phyloP scores from a whole-genome alignment of 2,329 filamentous ascomycete genomes.

The Penicillium sp. region DNA sequence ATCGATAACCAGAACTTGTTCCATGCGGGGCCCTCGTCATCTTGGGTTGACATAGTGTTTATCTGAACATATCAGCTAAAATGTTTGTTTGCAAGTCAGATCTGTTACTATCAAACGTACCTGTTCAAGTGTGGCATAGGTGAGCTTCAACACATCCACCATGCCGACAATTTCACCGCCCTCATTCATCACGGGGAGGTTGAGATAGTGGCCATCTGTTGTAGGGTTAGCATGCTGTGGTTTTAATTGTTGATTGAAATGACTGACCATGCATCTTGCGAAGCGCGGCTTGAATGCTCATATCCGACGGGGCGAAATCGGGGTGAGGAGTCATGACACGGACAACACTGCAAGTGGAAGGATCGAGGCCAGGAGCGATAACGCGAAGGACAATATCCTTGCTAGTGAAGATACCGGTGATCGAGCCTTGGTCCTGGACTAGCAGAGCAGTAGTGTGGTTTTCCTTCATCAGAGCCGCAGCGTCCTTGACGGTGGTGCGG shows the following conservation, averaged over 20 bases:
- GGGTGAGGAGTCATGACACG: constrained; percentile 99
- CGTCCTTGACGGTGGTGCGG: constrained; percentile 92
- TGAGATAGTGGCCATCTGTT: constrained; percentile 93
- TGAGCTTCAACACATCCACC: constrained; percentile 98
- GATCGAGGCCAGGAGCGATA: constrained; percentile 93
- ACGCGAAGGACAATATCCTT: constrained; percentile 98
- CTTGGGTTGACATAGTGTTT: constrained; percentile 86
- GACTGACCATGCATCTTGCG: constrained; percentile 96
- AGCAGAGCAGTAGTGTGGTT: constrained; percentile 96
- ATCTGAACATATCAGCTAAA: constrained; percentile 49
- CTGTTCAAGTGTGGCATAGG: constrained; percentile 95
- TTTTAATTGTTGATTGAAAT: not conserved
- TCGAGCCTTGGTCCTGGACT: constrained; percentile 93
- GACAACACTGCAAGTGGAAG: constrained; percentile 92
- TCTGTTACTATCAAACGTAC: constrained; percentile 49
- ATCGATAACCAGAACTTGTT: constrained; percentile 99
- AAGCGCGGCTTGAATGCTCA: constrained; percentile 97
- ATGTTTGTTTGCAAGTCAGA: not conserved
- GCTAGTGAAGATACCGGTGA: constrained; percentile 98
- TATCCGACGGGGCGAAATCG: constrained; percentile 97
- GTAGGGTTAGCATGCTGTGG: constrained; percentile 9
- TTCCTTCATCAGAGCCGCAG: constrained; percentile 95
- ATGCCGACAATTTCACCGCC: constrained; percentile 96
- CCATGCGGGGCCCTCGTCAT: constrained; percentile 95
- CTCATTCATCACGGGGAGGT: constrained; percentile 97